Conservation (phyloP, 495 filamentous ascomycete species). For the Elasticomyces elasticus region DNA sequence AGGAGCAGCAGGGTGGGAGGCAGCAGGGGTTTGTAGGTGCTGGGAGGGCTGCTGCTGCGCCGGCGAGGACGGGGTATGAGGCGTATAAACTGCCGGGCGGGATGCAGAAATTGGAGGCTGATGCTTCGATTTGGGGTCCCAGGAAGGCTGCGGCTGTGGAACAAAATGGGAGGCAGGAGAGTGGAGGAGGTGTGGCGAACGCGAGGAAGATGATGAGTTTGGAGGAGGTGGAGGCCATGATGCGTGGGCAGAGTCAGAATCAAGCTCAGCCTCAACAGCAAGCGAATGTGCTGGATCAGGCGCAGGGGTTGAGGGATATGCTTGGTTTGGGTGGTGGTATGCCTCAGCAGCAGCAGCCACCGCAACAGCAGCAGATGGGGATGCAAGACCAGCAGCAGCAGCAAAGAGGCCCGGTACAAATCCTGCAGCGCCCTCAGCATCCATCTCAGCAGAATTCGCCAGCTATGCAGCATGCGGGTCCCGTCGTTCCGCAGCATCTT, state of each 20-base stretch:
- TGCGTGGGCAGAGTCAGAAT: constrained; percentile 68
- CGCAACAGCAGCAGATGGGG: no score
- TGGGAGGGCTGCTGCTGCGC: constrained; percentile 36
- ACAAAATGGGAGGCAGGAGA: constrained; percentile 19
- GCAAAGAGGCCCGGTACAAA: constrained; percentile 26
- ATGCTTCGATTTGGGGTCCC: constrained; percentile 86
- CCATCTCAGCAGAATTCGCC: constrained; percentile 19
- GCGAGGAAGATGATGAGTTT: constrained; percentile 81
- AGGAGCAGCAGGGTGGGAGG: no score
- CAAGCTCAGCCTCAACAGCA: constrained; percentile 31
- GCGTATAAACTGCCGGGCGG: constrained; percentile 67
- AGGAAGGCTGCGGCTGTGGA: constrained; percentile 17
- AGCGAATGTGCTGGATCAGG: constrained; percentile 12
- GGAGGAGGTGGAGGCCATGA: constrained; percentile 92
- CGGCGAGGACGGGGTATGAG: constrained; percentile 73
- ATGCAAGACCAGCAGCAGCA: no score
- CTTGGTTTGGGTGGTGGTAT: constrained; percentile 19
- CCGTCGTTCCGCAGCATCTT: constrained; percentile 42
- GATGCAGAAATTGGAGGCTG: constrained; percentile 78
- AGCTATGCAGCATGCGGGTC: constrained; percentile 24
- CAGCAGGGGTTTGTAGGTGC: no score
- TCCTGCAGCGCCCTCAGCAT: constrained; percentile 35
- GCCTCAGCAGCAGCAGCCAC: not conserved
- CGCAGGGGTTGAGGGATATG: constrained; percentile 22
- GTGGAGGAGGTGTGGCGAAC: no score